Evolutionary conservation across 2,329 filamentous ascomycete genomes (phyloP).

Genomic region (Esteya vermicola): DNA sequence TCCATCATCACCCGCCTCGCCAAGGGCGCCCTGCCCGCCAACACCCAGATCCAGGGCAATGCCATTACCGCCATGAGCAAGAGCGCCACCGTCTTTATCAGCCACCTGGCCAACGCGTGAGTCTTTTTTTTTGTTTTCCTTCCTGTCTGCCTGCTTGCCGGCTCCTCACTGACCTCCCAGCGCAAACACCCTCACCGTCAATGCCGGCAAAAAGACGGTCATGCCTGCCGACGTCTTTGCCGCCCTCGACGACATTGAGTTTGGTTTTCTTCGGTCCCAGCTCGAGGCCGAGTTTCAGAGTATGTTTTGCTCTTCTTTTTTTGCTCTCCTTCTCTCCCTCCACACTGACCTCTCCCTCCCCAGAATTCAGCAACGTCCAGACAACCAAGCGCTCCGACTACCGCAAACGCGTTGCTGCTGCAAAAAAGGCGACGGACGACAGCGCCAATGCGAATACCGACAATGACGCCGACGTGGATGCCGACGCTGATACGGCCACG

Average conservation of each 20-base stretch:
- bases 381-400: constrained; percentile 62
- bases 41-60: constrained; percentile 74
- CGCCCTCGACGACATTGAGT: constrained; percentile 64
- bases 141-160: background rate
- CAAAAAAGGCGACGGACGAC: constrained; percentile 31
- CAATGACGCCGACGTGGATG: constrained; percentile 8
- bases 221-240: constrained; percentile 62
- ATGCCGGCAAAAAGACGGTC: constrained; percentile 64
- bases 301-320: constrained; percentile 23
- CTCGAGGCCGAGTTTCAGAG: constrained; percentile 66
- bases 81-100: constrained; percentile 73
- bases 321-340: background rate
- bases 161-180: constrained; percentile 25
- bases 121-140: too few relatives aligned
- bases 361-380: constrained; percentile 61
- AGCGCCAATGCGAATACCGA: constrained; percentile 14
- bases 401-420: constrained; percentile 53
- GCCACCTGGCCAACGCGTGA: constrained; percentile 62
- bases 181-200: constrained; percentile 56
- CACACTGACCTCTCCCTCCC: background rate
- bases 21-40: constrained; percentile 65
- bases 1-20: constrained; percentile 69
- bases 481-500: constrained; percentile 9
- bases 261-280: constrained; percentile 52
- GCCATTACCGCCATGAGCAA: constrained; percentile 68